A percentile compares a stretch with the other conserved stretches of the same genome.
Evolutionary conservation across 306 rosid species (phyloP).

Genomic region (Fragaria iinumae): DNA sequence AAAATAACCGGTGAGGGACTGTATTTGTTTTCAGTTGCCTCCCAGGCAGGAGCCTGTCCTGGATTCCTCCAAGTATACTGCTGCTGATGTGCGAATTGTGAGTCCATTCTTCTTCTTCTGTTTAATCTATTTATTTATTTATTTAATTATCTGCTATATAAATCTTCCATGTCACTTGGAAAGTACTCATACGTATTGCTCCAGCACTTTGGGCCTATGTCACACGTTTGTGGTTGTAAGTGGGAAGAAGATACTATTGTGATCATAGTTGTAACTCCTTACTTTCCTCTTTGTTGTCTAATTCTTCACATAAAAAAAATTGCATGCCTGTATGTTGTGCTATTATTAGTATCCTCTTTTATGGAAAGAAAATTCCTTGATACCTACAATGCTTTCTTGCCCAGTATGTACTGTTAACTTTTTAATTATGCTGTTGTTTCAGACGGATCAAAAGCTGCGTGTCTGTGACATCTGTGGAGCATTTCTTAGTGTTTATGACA

Average conservation of each 20-base stretch:
- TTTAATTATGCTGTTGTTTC: constrained; percentile 38
- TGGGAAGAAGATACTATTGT: background rate
- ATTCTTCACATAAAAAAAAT: background rate
- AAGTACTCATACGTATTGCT: background rate
- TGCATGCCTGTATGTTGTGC: background rate
- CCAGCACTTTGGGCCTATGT: background rate
- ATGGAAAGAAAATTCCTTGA: background rate
- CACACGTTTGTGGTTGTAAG: background rate
- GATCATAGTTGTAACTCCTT: background rate
- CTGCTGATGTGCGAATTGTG: constrained; percentile 98
- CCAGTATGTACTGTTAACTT: constrained; percentile 5
- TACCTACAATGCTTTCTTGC: background rate
- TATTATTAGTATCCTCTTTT: background rate
- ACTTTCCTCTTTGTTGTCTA: background rate
- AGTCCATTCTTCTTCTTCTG: constrained; percentile 39
- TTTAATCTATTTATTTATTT: background rate
- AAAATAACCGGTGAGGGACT: background rate
- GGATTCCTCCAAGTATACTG: constrained; percentile 91
- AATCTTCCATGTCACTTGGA: background rate
- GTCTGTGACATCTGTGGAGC: constrained; percentile 99
- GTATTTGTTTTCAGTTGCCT: constrained; percentile 58
- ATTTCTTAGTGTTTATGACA: constrained; percentile 98
- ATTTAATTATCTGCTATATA: background rate
- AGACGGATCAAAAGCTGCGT: constrained; percentile 99
- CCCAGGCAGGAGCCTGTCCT: constrained; percentile 80